phyloP scores from a whole-genome alignment of 495 filamentous ascomycete species.

The Hapsidospora chrysogenum region DNA sequence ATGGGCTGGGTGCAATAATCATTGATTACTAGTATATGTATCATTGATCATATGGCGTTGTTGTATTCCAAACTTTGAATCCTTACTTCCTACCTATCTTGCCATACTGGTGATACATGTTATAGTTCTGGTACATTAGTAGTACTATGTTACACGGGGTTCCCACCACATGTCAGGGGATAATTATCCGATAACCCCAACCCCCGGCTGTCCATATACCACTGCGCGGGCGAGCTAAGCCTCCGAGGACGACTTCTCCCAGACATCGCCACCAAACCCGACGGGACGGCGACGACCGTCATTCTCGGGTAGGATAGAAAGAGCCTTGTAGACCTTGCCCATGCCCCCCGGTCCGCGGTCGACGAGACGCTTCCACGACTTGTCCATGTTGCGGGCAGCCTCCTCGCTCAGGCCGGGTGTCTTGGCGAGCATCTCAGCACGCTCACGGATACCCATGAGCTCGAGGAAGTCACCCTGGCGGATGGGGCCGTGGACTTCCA shows the following conservation, averaged over 20 bases:
- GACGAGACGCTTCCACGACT: slow-evolving; percentile 60
- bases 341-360: slow-evolving; percentile 66
- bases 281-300: slow-evolving; percentile 59
- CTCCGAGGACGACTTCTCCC: background rate
- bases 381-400: slow-evolving; percentile 44
- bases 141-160: too few relatives aligned
- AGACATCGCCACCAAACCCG: slow-evolving; percentile 74
- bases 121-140: too few relatives aligned
- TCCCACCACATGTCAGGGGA: too few relatives aligned
- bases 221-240: background rate
- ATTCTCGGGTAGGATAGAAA: slow-evolving; percentile 78
- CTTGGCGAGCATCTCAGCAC: slow-evolving; percentile 49
- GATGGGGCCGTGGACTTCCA: slow-evolving; percentile 88
- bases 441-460: slow-evolving; percentile 63
- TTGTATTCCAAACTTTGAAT: too few relatives aligned
- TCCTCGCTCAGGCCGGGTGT: slow-evolving; percentile 24
- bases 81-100: too few relatives aligned
- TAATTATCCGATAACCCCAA: too few relatives aligned
- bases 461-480: slow-evolving; percentile 68
- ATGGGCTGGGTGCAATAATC: too few relatives aligned
- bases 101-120: too few relatives aligned
- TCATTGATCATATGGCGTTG: too few relatives aligned
- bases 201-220: too few relatives aligned
- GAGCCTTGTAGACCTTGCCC: slow-evolving; percentile 85
- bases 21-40: too few relatives aligned